Evolutionary conservation across 257 asterid species (phyloP), one percentile per base, ranked within the genome.

Genomic region (Eustoma russellianum): DNA sequence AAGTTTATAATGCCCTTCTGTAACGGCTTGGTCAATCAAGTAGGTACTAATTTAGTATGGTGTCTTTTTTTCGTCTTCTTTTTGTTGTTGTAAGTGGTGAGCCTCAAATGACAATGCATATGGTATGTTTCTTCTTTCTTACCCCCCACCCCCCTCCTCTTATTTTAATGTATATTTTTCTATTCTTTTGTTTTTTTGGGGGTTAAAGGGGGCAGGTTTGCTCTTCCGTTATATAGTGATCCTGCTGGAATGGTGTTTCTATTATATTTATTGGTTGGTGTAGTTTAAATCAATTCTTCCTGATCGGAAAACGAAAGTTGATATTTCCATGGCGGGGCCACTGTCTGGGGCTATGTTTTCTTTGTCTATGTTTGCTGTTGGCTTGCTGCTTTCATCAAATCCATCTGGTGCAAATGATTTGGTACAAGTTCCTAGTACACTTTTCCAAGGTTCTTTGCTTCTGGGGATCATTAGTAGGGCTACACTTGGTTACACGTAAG

Each of bases 271-370:
- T 65, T 73, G 63, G 61, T 7, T 66, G 69, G 54, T 72, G 79
- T 70, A 91, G 98, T 88, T 92, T 85, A 92, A 85, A 73, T 92
- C 98, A 19, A 88, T 92, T 76, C 95, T 92, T 52, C 98, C 94
- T 33, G 95, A 92, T 78, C 93, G 89, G 28, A 88, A 83, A 67
- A 78, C 97, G 53, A 73, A 80, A 67, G 85, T 92, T 41, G 98
- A 92, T 71, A 76, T 92, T 65, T 85, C 98, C 50, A 50, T 92
- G 65, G 92, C 94, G 9, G 98, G 97, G 46, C 98, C 97, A 55
- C 67, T 77, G 50, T 90, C 94, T 34, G 97, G 98, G 51, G 95
- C 90, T 66, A 73, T 93, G 28, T 57, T 88, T 64, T 88, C 98
- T 56, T 68, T 83, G 62, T 83, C 89, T 17, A 84, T 92, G 94